phyloP scores from a whole-genome alignment of 495 filamentous ascomycete genomes.

The Tuber umbilicatum region DNA sequence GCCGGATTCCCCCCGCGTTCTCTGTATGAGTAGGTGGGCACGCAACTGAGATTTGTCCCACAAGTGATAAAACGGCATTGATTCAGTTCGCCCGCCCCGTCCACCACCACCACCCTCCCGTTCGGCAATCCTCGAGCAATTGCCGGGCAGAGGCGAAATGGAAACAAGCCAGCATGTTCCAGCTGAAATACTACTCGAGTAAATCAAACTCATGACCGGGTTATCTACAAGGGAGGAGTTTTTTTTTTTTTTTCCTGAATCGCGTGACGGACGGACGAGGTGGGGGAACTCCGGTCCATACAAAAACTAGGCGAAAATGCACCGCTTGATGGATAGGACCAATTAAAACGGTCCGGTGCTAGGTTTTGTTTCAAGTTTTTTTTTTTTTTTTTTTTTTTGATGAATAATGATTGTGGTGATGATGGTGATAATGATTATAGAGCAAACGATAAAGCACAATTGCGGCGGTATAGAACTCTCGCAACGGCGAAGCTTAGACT shows the following conservation, averaged over 20 bases:
- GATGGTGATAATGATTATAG: neutral
- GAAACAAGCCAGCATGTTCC: neutral
- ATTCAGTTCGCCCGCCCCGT: neutral
- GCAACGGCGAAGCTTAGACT: neutral
- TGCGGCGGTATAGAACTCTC: neutral
- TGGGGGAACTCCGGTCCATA: neutral
- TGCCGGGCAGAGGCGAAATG: neutral
- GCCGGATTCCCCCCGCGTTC: neutral
- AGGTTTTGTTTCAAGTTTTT: neutral
- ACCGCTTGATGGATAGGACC: neutral
- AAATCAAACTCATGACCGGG: constrained; percentile 6
- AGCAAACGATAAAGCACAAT: neutral
- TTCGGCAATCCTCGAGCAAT: constrained; percentile 1
- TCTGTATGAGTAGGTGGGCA: neutral
- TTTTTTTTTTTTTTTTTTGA: neutral
- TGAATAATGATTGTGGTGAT: neutral
- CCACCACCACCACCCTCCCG: constrained; percentile 5
- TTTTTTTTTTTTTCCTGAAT: neutral
- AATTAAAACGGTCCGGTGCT: neutral
- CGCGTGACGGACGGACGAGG: neutral
- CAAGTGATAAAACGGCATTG: constrained; percentile 5
- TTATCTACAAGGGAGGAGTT: neutral
- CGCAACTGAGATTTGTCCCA: constrained; percentile 5
- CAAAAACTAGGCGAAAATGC: neutral
- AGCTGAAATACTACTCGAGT: constrained; percentile 2